Conservation (phyloP, 2,329 filamentous ascomycete genomes). For the Fusarium sp. region DNA sequence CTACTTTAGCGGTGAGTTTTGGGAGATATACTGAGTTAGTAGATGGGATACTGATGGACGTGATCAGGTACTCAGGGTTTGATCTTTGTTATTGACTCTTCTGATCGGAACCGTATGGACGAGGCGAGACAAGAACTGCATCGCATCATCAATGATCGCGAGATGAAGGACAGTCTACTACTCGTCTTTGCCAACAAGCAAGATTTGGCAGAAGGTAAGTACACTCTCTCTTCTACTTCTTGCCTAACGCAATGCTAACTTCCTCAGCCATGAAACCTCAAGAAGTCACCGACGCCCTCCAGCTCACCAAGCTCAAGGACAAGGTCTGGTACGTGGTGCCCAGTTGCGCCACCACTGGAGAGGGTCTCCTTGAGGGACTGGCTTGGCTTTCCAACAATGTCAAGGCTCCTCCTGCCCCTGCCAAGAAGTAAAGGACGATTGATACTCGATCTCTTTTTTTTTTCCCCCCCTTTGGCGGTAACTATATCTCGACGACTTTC, state of each 20-base stretch:
- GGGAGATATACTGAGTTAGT: not conserved
- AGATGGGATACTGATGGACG: constrained; percentile 7
- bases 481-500: not conserved
- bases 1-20: constrained; percentile 83
- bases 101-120: constrained; percentile 89
- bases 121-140: constrained; percentile 94
- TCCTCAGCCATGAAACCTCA: constrained; percentile 81
- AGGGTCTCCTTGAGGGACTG: constrained; percentile 84
- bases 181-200: constrained; percentile 99
- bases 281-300: constrained; percentile 82
- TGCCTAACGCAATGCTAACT: not conserved
- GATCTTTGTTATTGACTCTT: constrained; percentile 98
- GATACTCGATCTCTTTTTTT: not conserved
- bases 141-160: constrained; percentile 96
- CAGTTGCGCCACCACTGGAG: constrained; percentile 84
- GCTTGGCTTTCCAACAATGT: constrained; percentile 89
- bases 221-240: not conserved
- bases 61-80: constrained; percentile 88
- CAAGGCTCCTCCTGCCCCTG: constrained; percentile 70
- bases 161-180: constrained; percentile 95
- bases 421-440: constrained; percentile 62
- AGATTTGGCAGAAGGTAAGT: constrained; percentile 82
- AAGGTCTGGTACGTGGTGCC: constrained; percentile 89
- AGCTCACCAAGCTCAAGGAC: constrained; percentile 82
- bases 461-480: not conserved